phyloP scores from a whole-genome alignment of 345 rosid species.

The Sisymbrium altissimum region DNA sequence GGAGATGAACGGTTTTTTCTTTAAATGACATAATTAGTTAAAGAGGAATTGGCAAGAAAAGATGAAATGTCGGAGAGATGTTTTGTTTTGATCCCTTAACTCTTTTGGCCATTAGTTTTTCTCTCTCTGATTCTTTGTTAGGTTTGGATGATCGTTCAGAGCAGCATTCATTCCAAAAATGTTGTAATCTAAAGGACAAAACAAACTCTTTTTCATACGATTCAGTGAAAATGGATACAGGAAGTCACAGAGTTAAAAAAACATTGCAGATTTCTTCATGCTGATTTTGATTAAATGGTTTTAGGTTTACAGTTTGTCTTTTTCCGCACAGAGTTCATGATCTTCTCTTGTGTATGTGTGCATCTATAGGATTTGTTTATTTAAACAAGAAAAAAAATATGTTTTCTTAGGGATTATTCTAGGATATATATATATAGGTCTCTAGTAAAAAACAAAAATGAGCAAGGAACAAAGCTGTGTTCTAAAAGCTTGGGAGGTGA shows the following conservation, averaged over 20 bases:
- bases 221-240: constrained; percentile 12
- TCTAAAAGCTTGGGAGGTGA: constrained; percentile 90
- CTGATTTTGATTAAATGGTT: constrained; percentile 19
- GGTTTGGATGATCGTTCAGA: constrained; percentile 11
- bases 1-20: constrained; percentile 44
- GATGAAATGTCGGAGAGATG: constrained; percentile 37
- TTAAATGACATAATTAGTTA: constrained; percentile 28
- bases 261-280: constrained; percentile 10
- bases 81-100: constrained; percentile 14
- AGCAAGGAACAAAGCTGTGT: constrained; percentile 70
- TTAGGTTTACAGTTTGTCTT: constrained; percentile 6
- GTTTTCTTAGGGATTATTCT: constrained; percentile 11
- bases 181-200: constrained; percentile 22
- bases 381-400: neutral
- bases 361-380: constrained; percentile 18
- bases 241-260: neutral
- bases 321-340: constrained; percentile 13
- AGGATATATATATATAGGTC: constrained; percentile 16
- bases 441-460: constrained; percentile 40
- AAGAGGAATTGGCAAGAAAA: constrained; percentile 10
- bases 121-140: constrained; percentile 28
- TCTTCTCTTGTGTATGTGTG: constrained; percentile 28
- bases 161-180: constrained; percentile 23
- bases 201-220: neutral
- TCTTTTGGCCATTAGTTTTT: constrained; percentile 30